Evolutionary conservation across 306 rosid species (phyloP), one percentile per base, ranked within the genome.

Genomic region (Dalbergia oliveri): DNA sequence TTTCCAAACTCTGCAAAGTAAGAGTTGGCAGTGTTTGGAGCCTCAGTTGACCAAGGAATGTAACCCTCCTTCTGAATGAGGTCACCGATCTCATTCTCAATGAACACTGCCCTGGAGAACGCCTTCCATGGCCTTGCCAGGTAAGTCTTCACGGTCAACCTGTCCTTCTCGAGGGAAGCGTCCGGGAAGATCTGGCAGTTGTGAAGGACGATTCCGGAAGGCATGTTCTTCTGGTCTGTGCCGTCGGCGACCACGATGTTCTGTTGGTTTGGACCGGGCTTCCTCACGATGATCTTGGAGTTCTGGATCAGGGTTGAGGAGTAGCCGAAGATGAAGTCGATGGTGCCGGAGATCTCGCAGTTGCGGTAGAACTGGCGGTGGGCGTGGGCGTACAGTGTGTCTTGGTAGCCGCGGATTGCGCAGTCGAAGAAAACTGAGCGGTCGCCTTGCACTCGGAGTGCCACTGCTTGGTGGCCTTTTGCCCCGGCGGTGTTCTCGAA

Each of bases 41-140:
- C 18, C 18, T n/a, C 58, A 0, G 84, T 83, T 0, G 45, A 14
- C 97, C 93, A 91, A 0, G 88, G 86, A 50, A 75, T 1, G 90
- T 90, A 5, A 0, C 90, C 10, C 58, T 86, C 76, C 43, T 79
- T 66, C 63, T 49, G 51, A 82, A 81, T 56, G 1, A 73, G 72
- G 71, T 89, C 97, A 0, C 56, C 85, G 21, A 91, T 10, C 3
- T 73, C 82, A 13, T 86, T 59, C 78, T 89, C 90, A 76, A 91
- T 89, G 18, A 91, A 13, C 10, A 88, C 86, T 2, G 89, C 86
- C 63, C 66, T 86, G 0, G 97, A 69, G 47, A 21, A 84, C 57
- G 72, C 15, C 81, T 88, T 89, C 97, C 97, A 91, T 14, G 93
- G 93, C 66, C 97, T 75, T 0, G 90, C 97, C 72, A 91, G 66